A percentile compares a stretch with the other conserved stretches of the same genome.
Conservation (phyloP, 331 rosid species). For the Malus hybrid region DNA sequence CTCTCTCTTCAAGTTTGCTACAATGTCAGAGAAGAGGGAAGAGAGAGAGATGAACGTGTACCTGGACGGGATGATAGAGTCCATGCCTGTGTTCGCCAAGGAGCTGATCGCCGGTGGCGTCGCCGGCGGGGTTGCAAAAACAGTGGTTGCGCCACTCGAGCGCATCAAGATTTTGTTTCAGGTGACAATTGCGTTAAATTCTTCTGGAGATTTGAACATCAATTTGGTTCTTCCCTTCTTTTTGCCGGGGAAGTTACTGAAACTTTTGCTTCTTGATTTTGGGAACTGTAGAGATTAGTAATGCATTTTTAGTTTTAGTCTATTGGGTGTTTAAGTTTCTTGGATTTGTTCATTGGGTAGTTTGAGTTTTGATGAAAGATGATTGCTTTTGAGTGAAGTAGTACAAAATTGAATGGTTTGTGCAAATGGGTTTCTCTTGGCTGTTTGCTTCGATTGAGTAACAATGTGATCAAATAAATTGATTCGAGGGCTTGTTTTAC, state of each 20-base stretch:
- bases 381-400: neutral
- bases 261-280: neutral
- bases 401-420: neutral
- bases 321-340: conserved; percentile 1
- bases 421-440: neutral
- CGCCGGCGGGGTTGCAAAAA: conserved; percentile 44
- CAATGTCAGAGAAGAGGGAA: conserved; percentile 44
- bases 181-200: conserved; percentile 28
- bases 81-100: conserved; percentile 68
- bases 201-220: neutral
- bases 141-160: conserved; percentile 83
- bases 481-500: neutral
- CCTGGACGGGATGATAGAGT: conserved; percentile 37
- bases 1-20: neutral
- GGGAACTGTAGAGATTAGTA: neutral
- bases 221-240: neutral
- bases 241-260: neutral
- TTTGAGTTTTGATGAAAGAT: neutral
- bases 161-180: conserved; percentile 89
- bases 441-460: neutral
- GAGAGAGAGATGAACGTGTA: conserved; percentile 21
- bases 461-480: neutral
- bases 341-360: neutral
- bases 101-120: conserved; percentile 73
- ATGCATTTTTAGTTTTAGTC: neutral